Conservation (phyloP, 2,329 filamentous ascomycete species). For the Metarhizium humberi region DNA sequence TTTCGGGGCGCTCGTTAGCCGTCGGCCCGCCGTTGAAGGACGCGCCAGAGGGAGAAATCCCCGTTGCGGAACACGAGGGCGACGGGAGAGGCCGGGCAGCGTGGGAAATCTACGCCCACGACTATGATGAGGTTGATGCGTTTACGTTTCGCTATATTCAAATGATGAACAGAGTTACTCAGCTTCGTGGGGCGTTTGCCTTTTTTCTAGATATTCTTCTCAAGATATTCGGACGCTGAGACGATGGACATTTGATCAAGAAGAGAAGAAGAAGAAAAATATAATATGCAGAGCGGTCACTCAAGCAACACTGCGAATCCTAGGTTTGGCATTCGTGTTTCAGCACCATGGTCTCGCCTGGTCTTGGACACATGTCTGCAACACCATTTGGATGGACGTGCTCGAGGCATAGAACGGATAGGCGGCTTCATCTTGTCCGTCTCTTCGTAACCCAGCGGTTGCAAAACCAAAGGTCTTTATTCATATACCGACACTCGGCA, state of each 20-base stretch:
- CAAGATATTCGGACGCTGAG: conserved; percentile 1
- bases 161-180: conserved; percentile 34
- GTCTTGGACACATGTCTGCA: too few species aligned
- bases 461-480: too few species aligned
- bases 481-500: not conserved
- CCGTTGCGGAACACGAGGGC: conserved; percentile 23
- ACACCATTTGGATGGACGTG: too few species aligned
- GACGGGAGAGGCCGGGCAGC: conserved; percentile 33
- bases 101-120: conserved; percentile 54
- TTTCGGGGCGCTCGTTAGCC: conserved; percentile 47
- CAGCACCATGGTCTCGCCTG: too few species aligned
- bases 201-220: not conserved
- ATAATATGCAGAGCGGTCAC: not conserved
- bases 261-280: not conserved
- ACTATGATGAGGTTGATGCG: conserved; percentile 45
- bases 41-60: conserved; percentile 23
- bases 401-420: too few species aligned
- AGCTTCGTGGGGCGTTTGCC: not conserved
- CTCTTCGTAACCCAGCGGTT: too few species aligned
- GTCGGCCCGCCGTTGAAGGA: conserved; percentile 44
- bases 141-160: conserved; percentile 45
- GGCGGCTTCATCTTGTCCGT: too few species aligned
- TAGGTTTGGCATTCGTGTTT: too few species aligned
- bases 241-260: not conserved
- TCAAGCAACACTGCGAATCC: too few species aligned